Conservation (phyloP, 352 stramenopile genomes). For the Phytophthora syringae region DNA sequence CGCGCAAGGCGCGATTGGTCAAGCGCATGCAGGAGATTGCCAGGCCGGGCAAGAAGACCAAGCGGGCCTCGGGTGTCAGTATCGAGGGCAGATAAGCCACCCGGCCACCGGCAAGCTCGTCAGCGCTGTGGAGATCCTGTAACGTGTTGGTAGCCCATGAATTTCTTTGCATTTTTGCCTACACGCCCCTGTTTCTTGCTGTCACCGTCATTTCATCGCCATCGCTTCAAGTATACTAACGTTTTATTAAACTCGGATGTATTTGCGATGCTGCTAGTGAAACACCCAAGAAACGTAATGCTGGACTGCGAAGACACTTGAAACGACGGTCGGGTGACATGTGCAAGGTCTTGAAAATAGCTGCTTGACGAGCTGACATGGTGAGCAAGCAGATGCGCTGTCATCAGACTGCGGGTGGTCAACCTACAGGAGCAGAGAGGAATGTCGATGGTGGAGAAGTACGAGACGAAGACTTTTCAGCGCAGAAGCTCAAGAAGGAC, state of each 20-base stretch:
- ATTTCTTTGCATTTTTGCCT: conserved; percentile 38
- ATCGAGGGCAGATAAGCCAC: conserved; percentile 80
- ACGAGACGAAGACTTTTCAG: conserved; percentile 1
- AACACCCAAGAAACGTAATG: conserved; percentile 21
- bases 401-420: conserved; percentile 6
- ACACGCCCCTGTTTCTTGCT: conserved; percentile 19
- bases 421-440: conserved; percentile 10
- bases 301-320: conserved; percentile 6
- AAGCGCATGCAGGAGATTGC: conserved; percentile 91
- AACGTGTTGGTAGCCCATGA: conserved; percentile 31
- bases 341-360: conserved; percentile 31
- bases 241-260: conserved; percentile 3
- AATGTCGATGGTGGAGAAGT: neutral
- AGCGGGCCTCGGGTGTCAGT: conserved; percentile 76
- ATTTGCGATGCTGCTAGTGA: conserved; percentile 15
- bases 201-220: neutral
- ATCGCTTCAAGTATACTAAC: conserved; percentile 17
- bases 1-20: conserved; percentile 79
- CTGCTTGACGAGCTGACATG: conserved; percentile 6
- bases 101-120: conserved; percentile 6
- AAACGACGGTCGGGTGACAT: too few relatives aligned
- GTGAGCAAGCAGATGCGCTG: conserved; percentile 35
- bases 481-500: neutral
- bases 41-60: conserved; percentile 76
- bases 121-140: conserved; percentile 17